Evolutionary conservation across 2,329 filamentous ascomycete genomes (phyloP), one percentile per base, ranked within the genome.

Genomic region (Phialemoniopsis sp.): DNA sequence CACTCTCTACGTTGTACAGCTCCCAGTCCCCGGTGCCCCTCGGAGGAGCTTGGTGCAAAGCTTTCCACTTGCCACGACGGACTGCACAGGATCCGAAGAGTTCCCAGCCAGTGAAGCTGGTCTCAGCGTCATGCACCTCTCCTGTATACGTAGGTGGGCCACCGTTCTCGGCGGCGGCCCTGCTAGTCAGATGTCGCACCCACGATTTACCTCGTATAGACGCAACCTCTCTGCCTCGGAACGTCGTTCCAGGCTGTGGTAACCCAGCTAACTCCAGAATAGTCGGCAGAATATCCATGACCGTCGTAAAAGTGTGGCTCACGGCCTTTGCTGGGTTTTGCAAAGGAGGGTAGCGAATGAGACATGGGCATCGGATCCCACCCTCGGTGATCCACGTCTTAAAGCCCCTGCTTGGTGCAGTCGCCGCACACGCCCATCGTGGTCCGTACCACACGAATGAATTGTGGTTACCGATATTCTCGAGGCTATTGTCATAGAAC

Each of bases 361-460:
- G 6, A 56, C 47, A 72, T 72, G 0, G 72, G 73, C 3, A 74
- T 12, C 70, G 66, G 13, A 76, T 69, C 28, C 73, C 73, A 3
- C 73, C 66, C 35, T 68, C 64, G 2, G 63, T 67, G 2, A 61
- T 64, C 45, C 61, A 66, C 3, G 58, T 57, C 39, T 58, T 58
- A 29, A 40, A 49, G n/a, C 49, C 44, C 3, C 55, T 40, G 9
- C 47, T 48, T 3, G 55, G 54, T 8, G 53, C 52, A 9, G 50
- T 57, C 12, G 54, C 46, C 3, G 55, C 56, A 4, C 44, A 44
- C 2, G 73, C 73, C 72, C 74, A 77, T 13, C 67, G 67, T 2
- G 72, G 69, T 1, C 74, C 73, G 43, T 78, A 78, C 72, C 73
- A 78, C 42, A 76, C 67, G 50, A 76, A 78, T 6, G 64, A 70